Base-by-base conservation (phyloP, 306 rosid genomes). In the Astragalus glycyphyllos region DNA sequence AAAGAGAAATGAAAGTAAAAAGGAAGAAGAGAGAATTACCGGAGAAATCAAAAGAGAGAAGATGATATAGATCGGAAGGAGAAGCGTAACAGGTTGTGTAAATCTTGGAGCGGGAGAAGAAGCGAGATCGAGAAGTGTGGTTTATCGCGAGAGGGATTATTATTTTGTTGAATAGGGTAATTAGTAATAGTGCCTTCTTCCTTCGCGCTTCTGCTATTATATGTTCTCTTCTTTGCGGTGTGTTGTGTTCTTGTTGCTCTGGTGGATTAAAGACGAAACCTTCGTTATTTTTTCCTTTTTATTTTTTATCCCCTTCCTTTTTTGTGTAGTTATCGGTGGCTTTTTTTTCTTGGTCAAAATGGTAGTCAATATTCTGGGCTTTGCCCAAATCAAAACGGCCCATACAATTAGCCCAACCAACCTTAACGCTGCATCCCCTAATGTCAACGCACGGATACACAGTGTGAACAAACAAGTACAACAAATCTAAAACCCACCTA, bases 31-130 rank as follows among this genome's bases (percentile, higher is more conserved):
- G 62, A 72, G 14, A 56, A 79, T 81, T 82, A 86, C 89, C 87
- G 57, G 61, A 64, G 67, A 69, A 63, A 81, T 51, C 32, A 44
- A 40, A 62, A 70, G 73, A 74, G 72, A 68, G 11, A 64, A 81
- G 45, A 58, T 51, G 48, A 81, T 64, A 81, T 64, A 90, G 98
- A 93, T 93, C 97, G 94, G 78, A 65, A 61, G 72, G 63, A 65
- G 73, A 59, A 71, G 50, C 68, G 72, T 3, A 12, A 42, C 6
- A 68, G 86, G 84, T 68, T 87, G 82, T 69, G 65, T 54, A 74
- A 83, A 77, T 78, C 71, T 58, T 67, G 71, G 37, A 72, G 75
- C 72, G 76, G 17, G 79, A 40, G 72, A 71, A 82, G 54, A 79
- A 68, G 37, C 57, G 67, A 80, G 96, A 94, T 90, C 88, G 80